Percentiles rank a stretch among this genome's conserved stretches.
phyloP scores from a whole-genome alignment of 2,329 filamentous ascomycete genomes.

The Claviceps monticola region DNA sequence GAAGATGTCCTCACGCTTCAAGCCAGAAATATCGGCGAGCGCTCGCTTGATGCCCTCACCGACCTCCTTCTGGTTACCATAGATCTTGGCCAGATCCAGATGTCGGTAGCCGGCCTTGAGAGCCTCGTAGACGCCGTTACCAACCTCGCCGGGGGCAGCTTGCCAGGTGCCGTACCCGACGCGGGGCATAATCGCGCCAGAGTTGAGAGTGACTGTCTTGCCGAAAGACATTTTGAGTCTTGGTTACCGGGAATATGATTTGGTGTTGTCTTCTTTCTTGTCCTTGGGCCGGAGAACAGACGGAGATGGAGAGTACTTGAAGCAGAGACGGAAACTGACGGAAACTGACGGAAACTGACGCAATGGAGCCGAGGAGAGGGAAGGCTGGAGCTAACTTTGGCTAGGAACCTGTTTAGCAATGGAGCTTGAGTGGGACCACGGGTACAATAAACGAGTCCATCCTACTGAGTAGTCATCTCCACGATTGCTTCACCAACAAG shows the following conservation, averaged over 20 bases:
- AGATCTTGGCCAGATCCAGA: conserved; percentile 39
- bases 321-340: too few relatives aligned
- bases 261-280: neutral
- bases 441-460: neutral
- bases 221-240: conserved; percentile 40
- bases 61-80: conserved; percentile 51
- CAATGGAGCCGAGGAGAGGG: neutral
- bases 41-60: conserved; percentile 39
- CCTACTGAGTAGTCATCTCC: neutral
- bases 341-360: neutral
- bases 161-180: conserved; percentile 54
- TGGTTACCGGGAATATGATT: neutral
- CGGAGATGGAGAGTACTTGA: neutral
- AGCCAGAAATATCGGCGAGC: conserved; percentile 30
- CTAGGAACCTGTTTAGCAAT: neutral
- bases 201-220: conserved; percentile 43
- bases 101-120: conserved; percentile 51
- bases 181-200: conserved; percentile 50
- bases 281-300: neutral
- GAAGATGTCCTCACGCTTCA: conserved; percentile 43
- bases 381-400: neutral
- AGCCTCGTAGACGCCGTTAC: conserved; percentile 48
- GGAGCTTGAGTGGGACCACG: conserved; percentile 4
- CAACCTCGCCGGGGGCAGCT: conserved; percentile 49
- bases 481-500: neutral